Base-by-base conservation (phyloP, 768 basidiomycete species). In the Cytidiella melzeri region DNA sequence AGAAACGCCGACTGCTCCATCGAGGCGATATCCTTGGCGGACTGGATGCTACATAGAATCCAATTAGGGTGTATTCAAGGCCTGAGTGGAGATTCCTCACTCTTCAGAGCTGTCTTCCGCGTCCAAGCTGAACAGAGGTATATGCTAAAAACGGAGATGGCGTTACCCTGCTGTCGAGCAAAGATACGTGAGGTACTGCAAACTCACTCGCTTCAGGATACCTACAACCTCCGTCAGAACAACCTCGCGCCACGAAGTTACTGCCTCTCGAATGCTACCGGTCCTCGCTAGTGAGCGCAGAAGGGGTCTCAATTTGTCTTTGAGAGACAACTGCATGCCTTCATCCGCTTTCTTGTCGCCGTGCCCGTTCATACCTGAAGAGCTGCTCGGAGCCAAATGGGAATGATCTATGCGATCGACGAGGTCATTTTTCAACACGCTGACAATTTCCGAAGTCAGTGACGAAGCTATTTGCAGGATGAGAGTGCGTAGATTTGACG, bases 261-360 rank as follows among this genome's bases (percentile, higher is more conserved):
- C 70, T 1, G 80, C 83, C 52, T 87, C 85, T 45, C 80, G 79
- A 37, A 92, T 62, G 3, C 83, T 86, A 38, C 74, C 77, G 1
- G 88, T 87, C 52, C 87, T 73, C 20, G 82, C 66, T 43, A 98
- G 73, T n/a, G 89, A 90, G 26, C 82, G 75, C 23, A 96, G 62
- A 40, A 94, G 60, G 2, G 92, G 92, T 23, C 75, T 75, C 34
- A 92, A 57, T 25, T 81, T 72, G 54, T 90, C 85, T 46, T 73
- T 74, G 43, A 90, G 61, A 1, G 71, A 71, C 52, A 76, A 62
- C 49, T 77, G 65, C 21, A 60, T 57, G 45, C 68, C 61, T 38
- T 61, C 57, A 41, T 37, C 55, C 11, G 43, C 45, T 21, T 42
- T 21, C 21, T 56, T 42, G 11, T 6, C 18, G 3, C 2, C 20